Conservation (phyloP, 2,329 filamentous ascomycete genomes). For the Talaromyces sp. region DNA sequence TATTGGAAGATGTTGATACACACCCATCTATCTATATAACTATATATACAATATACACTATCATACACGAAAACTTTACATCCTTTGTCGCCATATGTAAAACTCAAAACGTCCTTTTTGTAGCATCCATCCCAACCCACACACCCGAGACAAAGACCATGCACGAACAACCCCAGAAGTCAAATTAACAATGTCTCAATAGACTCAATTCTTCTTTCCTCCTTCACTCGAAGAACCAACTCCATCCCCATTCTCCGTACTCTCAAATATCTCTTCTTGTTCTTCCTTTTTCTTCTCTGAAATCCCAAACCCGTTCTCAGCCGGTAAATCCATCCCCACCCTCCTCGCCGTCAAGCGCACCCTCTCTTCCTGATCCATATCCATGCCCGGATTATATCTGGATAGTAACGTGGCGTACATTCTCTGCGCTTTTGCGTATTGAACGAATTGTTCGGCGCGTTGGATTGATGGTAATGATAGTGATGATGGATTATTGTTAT, state of each 20-base stretch:
- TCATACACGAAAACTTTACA: background rate
- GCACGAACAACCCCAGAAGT: background rate
- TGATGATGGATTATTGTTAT: too few relatives aligned
- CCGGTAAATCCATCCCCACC: conserved; percentile 84
- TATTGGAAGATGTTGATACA: background rate
- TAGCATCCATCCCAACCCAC: background rate
- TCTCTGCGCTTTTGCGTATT: conserved; percentile 80
- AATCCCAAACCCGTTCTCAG: conserved; percentile 45
- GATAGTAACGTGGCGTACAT: conserved; percentile 76
- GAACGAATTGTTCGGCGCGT: conserved; percentile 70
- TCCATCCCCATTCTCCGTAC: background rate
- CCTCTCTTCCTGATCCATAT: conserved; percentile 77
- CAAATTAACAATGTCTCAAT: background rate
- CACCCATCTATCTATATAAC: background rate
- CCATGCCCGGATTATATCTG: conserved; percentile 89
- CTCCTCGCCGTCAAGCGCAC: conserved; percentile 76
- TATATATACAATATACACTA: background rate
- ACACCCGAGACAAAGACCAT: too few relatives aligned
- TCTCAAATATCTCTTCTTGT: background rate
- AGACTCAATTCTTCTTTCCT: background rate
- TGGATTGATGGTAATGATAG: conserved; percentile 31
- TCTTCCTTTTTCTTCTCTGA: background rate
- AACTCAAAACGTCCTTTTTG: too few relatives aligned
- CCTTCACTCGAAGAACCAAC: background rate
- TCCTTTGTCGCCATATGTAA: background rate